These are phyloP conservation scores for Immersiporthe knoxdaviesiana DNA, from an alignment of 2,329 filamentous ascomycete species.

Conservation along the genomic window DNA sequence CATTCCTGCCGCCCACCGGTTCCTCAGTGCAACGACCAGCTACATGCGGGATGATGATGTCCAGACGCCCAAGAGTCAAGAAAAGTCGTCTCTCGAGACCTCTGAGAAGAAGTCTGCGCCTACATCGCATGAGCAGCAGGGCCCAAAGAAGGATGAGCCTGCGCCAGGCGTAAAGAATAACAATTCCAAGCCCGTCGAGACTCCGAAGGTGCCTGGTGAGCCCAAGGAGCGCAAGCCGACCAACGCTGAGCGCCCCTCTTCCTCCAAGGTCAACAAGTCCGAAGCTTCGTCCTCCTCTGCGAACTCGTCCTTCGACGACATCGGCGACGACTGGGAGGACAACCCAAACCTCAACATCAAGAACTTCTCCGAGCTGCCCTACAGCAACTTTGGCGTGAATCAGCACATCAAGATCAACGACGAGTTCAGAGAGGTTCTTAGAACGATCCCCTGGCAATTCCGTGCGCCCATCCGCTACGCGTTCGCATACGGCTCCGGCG, in stretches of 20 bases:
- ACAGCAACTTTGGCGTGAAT: slow-evolving; percentile 86
- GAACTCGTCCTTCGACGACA: slow-evolving; percentile 31
- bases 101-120: too few relatives aligned
- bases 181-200: slow-evolving; percentile 6
- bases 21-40: slow-evolving; percentile 23
- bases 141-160: slow-evolving; percentile 13
- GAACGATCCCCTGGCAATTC: slow-evolving; percentile 89
- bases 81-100: slow-evolving; percentile 14
- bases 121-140: slow-evolving; percentile 15
- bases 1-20: slow-evolving; percentile 26
- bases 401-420: slow-evolving; percentile 96
- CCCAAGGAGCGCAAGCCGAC: slow-evolving; percentile 9
- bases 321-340: slow-evolving; percentile 69
- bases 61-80: slow-evolving; percentile 9
- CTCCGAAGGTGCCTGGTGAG: slow-evolving; percentile 1
- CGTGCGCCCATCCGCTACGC: slow-evolving; percentile 92
- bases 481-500: slow-evolving; percentile 95
- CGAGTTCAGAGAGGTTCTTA: slow-evolving; percentile 89
- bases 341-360: slow-evolving; percentile 72
- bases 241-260: slow-evolving; percentile 1
- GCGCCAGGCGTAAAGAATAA: slow-evolving; percentile 1
- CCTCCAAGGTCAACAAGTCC: slow-evolving; percentile 33
- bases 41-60: slow-evolving; percentile 13
- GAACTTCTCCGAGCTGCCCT: slow-evolving; percentile 75
- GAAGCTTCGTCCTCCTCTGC: slow-evolving; percentile 35